Conservation (phyloP, 139 green algal species). For the Micractinium sp. region DNA sequence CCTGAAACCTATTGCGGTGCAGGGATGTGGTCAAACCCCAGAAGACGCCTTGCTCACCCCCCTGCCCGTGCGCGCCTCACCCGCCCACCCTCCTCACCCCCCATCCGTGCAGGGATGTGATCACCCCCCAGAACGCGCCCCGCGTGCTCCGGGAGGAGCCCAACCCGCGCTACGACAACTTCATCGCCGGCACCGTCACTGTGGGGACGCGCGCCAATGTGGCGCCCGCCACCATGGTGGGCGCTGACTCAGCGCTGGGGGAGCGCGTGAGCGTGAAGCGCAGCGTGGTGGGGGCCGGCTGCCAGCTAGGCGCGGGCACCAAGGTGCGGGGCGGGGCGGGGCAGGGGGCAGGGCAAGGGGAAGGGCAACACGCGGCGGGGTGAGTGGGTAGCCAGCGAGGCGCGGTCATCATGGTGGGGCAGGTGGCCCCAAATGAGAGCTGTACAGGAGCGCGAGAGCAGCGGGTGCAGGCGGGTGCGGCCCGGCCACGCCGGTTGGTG, state of each 20-base stretch:
- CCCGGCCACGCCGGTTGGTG: too few relatives aligned
- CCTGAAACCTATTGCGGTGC: too few relatives aligned
- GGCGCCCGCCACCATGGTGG: conserved; percentile 66
- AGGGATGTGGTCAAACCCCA: too few relatives aligned
- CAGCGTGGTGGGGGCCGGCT: conserved; percentile 76
- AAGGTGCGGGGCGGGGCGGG: conserved; percentile 51
- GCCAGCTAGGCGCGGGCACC: conserved; percentile 75
- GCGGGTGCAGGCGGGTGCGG: too few relatives aligned
- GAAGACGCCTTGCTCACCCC: too few relatives aligned
- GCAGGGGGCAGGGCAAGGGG: neutral
- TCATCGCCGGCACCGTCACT: conserved; percentile 57
- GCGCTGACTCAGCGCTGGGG: conserved; percentile 67
- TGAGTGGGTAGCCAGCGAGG: too few relatives aligned
- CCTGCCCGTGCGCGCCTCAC: neutral
- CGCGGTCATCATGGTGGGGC: too few relatives aligned
- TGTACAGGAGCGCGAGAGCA: too few relatives aligned
- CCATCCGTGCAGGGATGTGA: conserved; percentile 49
- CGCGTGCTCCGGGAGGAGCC: conserved; percentile 41
- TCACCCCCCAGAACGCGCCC: conserved; percentile 33
- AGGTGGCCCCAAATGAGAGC: too few relatives aligned
- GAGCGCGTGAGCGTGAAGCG: conserved; percentile 92
- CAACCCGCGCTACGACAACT: conserved; percentile 74
- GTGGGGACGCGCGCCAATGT: conserved; percentile 77
- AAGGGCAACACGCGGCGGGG: too few relatives aligned
- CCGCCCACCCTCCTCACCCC: too few relatives aligned